Conservation (phyloP, 345 rosid species). For the Orychophragmus violaceus region DNA sequence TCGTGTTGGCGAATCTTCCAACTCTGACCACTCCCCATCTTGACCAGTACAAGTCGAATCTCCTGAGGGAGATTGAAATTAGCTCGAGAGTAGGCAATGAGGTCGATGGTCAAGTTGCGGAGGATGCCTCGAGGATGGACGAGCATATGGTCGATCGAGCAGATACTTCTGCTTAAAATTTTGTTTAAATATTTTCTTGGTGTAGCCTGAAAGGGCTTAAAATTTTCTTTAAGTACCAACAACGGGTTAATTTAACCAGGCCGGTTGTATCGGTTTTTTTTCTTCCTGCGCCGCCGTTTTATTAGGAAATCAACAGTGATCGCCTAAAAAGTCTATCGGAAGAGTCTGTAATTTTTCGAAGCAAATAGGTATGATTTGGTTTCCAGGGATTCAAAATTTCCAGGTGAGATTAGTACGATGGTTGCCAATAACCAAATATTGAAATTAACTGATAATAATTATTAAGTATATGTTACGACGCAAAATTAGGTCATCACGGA, state of each 20-base stretch:
- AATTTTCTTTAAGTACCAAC: too few relatives aligned
- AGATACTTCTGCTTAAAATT: too few relatives aligned
- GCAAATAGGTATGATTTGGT: neutral
- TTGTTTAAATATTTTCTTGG: too few relatives aligned
- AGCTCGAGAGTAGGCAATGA: too few relatives aligned
- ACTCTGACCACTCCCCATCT: too few relatives aligned
- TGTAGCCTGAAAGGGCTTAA: too few relatives aligned
- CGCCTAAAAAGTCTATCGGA: constrained; percentile 69
- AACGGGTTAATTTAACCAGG: neutral
- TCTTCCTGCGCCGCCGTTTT: constrained; percentile 13
- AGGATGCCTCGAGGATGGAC: too few relatives aligned
- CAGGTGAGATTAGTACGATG: constrained; percentile 16
- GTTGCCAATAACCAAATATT: neutral
- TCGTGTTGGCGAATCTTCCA: too few relatives aligned
- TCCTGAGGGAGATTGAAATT: too few relatives aligned
- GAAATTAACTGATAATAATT: neutral
- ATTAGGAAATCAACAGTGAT: constrained; percentile 20
- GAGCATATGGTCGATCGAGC: too few relatives aligned
- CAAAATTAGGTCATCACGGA: neutral
- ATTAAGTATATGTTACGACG: neutral
- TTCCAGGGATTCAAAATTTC: constrained; percentile 3
- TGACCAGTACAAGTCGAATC: too few relatives aligned
- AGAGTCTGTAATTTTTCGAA: constrained; percentile 60
- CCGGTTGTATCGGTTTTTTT: neutral
- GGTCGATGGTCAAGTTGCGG: too few relatives aligned